Conservation (phyloP, 352 stramenopile species). For the Globisporangium parvum region DNA sequence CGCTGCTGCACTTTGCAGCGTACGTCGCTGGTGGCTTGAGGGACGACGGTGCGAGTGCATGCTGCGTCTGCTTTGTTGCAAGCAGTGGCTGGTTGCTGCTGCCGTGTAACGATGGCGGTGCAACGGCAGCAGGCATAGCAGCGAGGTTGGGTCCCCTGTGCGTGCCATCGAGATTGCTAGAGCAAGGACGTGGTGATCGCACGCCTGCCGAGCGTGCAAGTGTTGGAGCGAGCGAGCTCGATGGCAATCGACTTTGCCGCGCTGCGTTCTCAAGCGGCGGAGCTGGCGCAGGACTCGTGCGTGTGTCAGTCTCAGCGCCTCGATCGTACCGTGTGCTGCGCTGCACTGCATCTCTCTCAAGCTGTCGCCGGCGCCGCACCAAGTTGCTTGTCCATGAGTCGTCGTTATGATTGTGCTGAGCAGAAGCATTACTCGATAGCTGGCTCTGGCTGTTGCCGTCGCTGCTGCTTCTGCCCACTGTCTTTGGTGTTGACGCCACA, state of each 20-base stretch:
- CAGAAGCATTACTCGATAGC: not conserved
- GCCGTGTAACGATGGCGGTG: no score
- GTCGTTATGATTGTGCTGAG: not conserved
- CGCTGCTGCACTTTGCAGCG: not conserved
- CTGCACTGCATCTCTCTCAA: conserved; percentile 16
- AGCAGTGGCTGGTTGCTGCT: not conserved
- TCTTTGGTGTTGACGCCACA: no score
- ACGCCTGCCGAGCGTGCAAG: no score
- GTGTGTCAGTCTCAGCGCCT: not conserved
- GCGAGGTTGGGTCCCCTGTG: no score
- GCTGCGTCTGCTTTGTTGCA: no score
- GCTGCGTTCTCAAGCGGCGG: no score
- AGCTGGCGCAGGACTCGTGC: not conserved
- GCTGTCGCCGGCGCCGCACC: conserved; percentile 34
- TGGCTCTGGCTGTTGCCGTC: no score
- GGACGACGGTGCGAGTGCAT: not conserved
- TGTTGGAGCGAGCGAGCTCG: not conserved
- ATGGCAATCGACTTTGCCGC: no score
- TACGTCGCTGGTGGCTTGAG: conserved; percentile 5
- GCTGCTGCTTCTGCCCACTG: no score
- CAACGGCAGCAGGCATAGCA: no score
- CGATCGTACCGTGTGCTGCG: not conserved
- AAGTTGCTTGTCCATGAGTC: conserved; percentile 23
- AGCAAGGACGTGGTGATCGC: no score
- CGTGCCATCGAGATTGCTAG: no score